Base-by-base conservation (phyloP, 1,139 yeast genomes). In the Debaryomyces udenii region DNA sequence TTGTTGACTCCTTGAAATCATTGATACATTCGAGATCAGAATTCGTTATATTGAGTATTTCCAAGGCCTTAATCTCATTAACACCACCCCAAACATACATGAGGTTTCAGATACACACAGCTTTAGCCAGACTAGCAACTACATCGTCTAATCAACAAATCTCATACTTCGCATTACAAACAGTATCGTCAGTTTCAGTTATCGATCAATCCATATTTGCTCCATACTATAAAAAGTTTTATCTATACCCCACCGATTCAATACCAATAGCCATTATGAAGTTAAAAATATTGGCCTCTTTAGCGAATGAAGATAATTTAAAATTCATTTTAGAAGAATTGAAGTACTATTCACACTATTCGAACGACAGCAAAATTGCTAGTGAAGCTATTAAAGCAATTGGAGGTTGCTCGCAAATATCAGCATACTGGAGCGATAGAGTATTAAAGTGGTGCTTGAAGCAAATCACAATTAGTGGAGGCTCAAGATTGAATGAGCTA, bases 21-120 rank as follows among this genome's bases (percentile, higher is more conserved):
- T 61, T 86, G 31, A 64, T 77, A 7, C 72, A 66, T 47, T 70
- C 81, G 23, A 61, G 72, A 9, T 81, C 85, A 35, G 81, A 80
- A n/a, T 70, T 77, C 17, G 88, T 87, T 1, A 66, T 86, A 2
- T 50, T 87, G n/a, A 78, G 87, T 9, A 72, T 80, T 2, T 70
- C 83, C 2, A 76, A 79, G 45, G 78, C 86, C 1, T 67, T 76
- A 42, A 64, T 70, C 38, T 75, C 76, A 38, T 62, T 87, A 22
- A 74, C 83, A 0, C 80, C 89, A 0, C 74, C 81, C 1, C 61
- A 60, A 45, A 59, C 70, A 0, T 73, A 82, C 46, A 66, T 64
- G 38, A 71, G 75, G 7, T 74, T 74, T 36, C 64, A 72, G 9
- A 67, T 83, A 11, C 78, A 81, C 6, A 62, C 68, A 1, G 74